Percentiles rank a stretch among this genome's conserved stretches.
Conservation (phyloP, 805 yeast genomes). For the Lachancea nothofagi region DNA sequence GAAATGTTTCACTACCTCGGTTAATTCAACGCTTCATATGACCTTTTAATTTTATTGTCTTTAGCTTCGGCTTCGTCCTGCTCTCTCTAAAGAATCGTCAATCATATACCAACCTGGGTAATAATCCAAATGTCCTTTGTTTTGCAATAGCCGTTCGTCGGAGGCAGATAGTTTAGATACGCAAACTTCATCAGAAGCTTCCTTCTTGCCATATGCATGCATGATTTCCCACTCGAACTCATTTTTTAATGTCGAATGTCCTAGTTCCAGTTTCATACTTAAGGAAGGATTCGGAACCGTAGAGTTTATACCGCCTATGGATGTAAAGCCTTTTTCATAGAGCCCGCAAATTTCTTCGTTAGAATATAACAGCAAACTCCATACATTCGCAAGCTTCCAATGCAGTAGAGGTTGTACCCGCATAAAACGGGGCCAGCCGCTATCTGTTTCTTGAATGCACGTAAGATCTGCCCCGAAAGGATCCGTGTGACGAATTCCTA, state of each 20-base stretch:
- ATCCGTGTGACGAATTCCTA: conserved; percentile 84
- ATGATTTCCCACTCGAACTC: conserved; percentile 27
- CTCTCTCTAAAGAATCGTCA: conserved; percentile 30
- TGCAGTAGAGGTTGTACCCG: conserved; percentile 84
- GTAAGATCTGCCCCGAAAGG: conserved; percentile 65
- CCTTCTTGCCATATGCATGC: conserved; percentile 16
- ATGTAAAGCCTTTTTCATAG: conserved; percentile 83
- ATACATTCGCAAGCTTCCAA: conserved; percentile 79
- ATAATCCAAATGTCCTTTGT: conserved; percentile 10
- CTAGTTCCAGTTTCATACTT: conserved; percentile 9
- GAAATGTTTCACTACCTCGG: neutral
- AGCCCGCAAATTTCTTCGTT: conserved; percentile 65
- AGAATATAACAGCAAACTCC: conserved; percentile 68
- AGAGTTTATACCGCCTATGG: conserved; percentile 71
- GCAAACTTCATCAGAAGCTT: conserved; percentile 4
- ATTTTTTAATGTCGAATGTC: conserved; percentile 1
- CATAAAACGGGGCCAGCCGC: conserved; percentile 84
- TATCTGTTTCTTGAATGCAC: conserved; percentile 71
- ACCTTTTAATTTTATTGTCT: neutral
- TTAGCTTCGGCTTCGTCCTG: conserved; percentile 22
- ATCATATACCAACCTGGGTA: conserved; percentile 34
- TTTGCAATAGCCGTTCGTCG: conserved; percentile 12
- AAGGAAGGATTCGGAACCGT: conserved; percentile 71
- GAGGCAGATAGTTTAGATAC: conserved; percentile 11
- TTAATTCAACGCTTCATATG: neutral